Conservation (phyloP, 1,284 basidiomycete species). For the Calocybe gambosa region DNA sequence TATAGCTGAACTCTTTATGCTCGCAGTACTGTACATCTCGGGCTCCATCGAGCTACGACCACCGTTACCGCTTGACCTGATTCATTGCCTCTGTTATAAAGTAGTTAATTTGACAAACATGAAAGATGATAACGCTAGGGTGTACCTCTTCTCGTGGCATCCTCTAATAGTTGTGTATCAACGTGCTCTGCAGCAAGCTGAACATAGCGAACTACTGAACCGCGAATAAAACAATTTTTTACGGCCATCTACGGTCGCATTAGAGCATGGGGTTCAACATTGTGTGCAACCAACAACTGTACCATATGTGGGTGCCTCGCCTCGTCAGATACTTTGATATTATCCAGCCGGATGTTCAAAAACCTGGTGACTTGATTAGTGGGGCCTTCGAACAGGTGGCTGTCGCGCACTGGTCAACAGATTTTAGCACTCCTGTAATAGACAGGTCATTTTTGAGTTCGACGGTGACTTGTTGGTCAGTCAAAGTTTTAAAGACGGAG, state of each 20-base stretch:
- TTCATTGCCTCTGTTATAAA: constrained; percentile 42
- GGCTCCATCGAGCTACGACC: constrained; percentile 6
- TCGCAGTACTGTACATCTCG: neutral
- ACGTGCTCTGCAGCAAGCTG: constrained; percentile 90
- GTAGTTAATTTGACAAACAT: constrained; percentile 3
- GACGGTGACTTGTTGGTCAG: constrained; percentile 94
- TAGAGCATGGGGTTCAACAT: neutral
- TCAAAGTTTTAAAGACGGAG: constrained; percentile 98
- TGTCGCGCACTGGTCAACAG: constrained; percentile 86
- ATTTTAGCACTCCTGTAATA: constrained; percentile 94
- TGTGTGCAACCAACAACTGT: constrained; percentile 18
- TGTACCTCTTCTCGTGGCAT: constrained; percentile 92
- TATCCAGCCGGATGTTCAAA: constrained; percentile 94
- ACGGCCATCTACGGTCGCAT: constrained; percentile 78
- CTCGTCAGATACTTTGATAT: constrained; percentile 90
- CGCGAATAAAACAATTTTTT: constrained; percentile 98
- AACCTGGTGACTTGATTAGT: constrained; percentile 51
- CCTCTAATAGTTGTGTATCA: constrained; percentile 94
- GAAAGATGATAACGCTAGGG: constrained; percentile 5
- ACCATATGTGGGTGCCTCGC: constrained; percentile 98
- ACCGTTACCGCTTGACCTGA: constrained; percentile 46
- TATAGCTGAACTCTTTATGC: neutral
- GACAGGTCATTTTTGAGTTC: constrained; percentile 99
- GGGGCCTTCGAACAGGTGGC: neutral
- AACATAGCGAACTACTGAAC: constrained; percentile 97